Evolutionary conservation across 306 rosid genomes (phyloP).

Genomic region (Fragaria nilgerrensis): DNA sequence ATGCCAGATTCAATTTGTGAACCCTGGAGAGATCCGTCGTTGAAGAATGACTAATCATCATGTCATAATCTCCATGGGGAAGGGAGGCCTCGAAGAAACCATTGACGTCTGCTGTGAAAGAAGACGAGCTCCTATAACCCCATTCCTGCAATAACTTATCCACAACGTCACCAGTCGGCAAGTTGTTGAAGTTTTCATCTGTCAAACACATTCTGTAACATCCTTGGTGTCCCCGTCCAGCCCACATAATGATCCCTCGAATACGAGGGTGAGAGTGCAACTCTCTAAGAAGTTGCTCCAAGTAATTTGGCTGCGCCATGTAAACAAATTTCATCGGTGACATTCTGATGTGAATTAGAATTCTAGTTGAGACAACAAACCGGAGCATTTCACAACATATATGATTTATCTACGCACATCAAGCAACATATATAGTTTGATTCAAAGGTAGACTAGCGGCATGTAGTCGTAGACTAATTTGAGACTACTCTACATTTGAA

Average conservation of each 20-base stretch:
- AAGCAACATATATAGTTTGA: too few species aligned
- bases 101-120: constrained; percentile 26
- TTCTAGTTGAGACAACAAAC: too few species aligned
- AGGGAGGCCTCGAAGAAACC: constrained; percentile 41
- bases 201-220: constrained; percentile 56
- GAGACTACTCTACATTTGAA: too few species aligned
- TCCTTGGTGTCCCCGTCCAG: constrained; percentile 43
- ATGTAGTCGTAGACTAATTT: too few species aligned
- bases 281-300: constrained; percentile 64
- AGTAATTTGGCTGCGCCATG: constrained; percentile 10
- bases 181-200: constrained; percentile 58
- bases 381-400: too few species aligned
- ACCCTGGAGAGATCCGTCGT: constrained; percentile 8
- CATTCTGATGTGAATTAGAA: too few species aligned
- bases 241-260: constrained; percentile 62
- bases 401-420: too few species aligned
- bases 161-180: constrained; percentile 63
- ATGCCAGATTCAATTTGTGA: constrained; percentile 18
- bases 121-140: constrained; percentile 25
- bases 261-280: constrained; percentile 56
- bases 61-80: constrained; percentile 45
- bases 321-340: neutral
- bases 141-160: constrained; percentile 62
- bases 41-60: constrained; percentile 27
- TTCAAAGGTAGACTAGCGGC: too few species aligned